Conservation (phyloP, 2,329 filamentous ascomycete genomes). For the Byssoonygena ceratinophila region DNA sequence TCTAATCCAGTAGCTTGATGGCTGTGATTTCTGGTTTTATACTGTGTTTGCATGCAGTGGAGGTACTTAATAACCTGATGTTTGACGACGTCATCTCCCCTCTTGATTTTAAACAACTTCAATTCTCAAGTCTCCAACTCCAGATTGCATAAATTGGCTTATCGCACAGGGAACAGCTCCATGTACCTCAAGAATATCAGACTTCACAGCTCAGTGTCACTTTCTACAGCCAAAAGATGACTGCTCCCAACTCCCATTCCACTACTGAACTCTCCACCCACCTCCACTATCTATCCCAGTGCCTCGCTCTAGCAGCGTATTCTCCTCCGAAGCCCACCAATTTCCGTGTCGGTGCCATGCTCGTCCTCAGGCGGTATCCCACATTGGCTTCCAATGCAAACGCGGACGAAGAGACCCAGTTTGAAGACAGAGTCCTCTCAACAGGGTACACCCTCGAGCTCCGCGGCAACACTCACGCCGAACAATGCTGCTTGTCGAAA, state of each 20-base stretch:
- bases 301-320: slow-evolving; percentile 62
- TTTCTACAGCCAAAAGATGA: background rate
- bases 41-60: no score
- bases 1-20: no score
- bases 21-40: no score
- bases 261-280: slow-evolving; percentile 22
- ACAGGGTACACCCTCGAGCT: slow-evolving; percentile 88
- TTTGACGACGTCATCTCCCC: no score
- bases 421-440: slow-evolving; percentile 49
- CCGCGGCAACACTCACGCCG: slow-evolving; percentile 87
- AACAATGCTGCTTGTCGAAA: slow-evolving; percentile 83
- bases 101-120: no score
- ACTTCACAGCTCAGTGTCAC: background rate
- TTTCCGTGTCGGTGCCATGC: slow-evolving; percentile 87
- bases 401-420: background rate
- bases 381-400: slow-evolving; percentile 19
- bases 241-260: slow-evolving; percentile 12
- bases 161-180: no score
- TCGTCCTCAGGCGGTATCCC: slow-evolving; percentile 42
- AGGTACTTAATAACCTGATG: no score
- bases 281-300: slow-evolving; percentile 53
- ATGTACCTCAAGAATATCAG: no score
- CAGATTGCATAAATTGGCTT: no score
- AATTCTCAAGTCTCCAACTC: no score
- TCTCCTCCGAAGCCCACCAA: slow-evolving; percentile 84